A percentile compares a stretch with the other conserved stretches of the same genome.
phyloP scores from a whole-genome alignment of 331 rosid species.

The Quercus phellos region DNA sequence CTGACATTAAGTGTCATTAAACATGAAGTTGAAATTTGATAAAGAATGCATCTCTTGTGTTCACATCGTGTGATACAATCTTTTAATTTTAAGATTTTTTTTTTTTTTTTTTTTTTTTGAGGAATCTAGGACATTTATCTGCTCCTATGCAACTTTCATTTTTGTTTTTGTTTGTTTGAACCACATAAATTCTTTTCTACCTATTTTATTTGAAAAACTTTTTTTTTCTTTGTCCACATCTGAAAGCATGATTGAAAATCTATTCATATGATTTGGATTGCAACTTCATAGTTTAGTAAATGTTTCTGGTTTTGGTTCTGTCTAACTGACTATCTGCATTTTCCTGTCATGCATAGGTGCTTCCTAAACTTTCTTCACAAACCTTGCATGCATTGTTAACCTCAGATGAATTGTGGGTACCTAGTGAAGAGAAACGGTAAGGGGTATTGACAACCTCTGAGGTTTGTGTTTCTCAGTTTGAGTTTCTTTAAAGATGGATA shows the following conservation, averaged over 20 bases:
- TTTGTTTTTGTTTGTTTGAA: not conserved
- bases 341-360: slow-evolving; percentile 49
- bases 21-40: not conserved
- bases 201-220: not conserved
- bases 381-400: slow-evolving; percentile 82
- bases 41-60: not conserved
- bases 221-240: not conserved
- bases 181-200: not conserved
- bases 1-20: not conserved
- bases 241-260: not conserved
- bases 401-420: slow-evolving; percentile 83
- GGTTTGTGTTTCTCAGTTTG: slow-evolving; percentile 26
- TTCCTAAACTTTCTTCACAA: slow-evolving; percentile 87
- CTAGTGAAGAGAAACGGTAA: slow-evolving; percentile 85
- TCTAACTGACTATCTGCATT: not conserved
- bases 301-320: not conserved
- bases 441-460: slow-evolving; percentile 21
- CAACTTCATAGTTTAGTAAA: not conserved
- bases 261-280: not conserved
- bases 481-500: slow-evolving; percentile 16
- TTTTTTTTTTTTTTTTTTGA: not conserved
- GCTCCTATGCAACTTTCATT: not conserved
- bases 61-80: not conserved
- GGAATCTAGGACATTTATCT: not conserved
- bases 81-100: not conserved